Conservation (phyloP, 2,329 filamentous ascomycete species). For the Akanthomyces dipterigenus region DNA sequence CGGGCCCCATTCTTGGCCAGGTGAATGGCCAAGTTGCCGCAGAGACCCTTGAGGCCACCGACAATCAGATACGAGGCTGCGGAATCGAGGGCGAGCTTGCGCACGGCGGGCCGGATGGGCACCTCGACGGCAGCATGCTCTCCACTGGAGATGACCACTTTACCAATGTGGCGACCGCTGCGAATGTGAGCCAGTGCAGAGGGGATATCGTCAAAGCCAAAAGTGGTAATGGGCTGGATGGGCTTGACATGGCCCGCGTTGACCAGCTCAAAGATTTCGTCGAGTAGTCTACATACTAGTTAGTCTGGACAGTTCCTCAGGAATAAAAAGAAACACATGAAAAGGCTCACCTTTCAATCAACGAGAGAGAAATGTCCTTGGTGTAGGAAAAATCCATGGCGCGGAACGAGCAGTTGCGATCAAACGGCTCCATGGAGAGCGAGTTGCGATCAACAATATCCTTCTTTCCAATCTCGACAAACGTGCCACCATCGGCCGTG, state of each 20-base stretch:
- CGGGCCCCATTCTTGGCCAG: conserved; percentile 22
- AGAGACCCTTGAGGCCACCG: conserved; percentile 23
- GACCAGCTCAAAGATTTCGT: conserved; percentile 15
- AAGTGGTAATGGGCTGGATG: conserved; percentile 19
- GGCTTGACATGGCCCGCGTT: conserved; percentile 16
- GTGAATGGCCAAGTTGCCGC: conserved; percentile 21
- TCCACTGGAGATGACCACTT: conserved; percentile 19
- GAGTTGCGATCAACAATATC: conserved; percentile 22
- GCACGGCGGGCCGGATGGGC: not conserved
- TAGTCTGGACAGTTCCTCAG: not conserved
- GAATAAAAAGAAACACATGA: not conserved
- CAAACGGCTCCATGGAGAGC: conserved; percentile 29
- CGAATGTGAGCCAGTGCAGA: conserved; percentile 35
- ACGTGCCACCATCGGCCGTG: conserved; percentile 28
- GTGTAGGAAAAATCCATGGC: conserved; percentile 11
- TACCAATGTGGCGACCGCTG: conserved; percentile 33
- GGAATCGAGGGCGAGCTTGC: not conserved
- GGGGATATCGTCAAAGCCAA: conserved; percentile 22
- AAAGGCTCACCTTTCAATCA: not conserved
- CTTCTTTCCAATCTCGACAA: conserved; percentile 26
- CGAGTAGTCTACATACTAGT: conserved; percentile 8
- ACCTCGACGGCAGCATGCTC: not conserved
- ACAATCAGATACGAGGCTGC: conserved; percentile 21
- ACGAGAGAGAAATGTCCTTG: conserved; percentile 13
- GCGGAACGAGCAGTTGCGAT: conserved; percentile 27